Base-by-base conservation (phyloP, 257 asterid species). In the Penstemon eatonii region DNA sequence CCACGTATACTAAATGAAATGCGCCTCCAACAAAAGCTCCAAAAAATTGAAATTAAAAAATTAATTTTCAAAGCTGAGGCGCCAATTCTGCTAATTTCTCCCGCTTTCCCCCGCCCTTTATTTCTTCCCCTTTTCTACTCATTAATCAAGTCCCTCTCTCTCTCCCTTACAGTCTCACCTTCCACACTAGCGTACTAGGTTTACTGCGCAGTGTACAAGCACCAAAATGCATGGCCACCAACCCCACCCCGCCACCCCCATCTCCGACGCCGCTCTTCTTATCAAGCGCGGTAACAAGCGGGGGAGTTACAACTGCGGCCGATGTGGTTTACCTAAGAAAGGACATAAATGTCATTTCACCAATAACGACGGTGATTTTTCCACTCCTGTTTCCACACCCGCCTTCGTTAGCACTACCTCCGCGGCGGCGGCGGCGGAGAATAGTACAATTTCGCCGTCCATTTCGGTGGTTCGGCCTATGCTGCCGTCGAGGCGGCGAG, bases 221-320 rank as follows among this genome's bases (percentile, higher is more conserved):
- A 36, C 70, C 44, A 62, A 67, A 45, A 93, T 87, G 97, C 82
- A 80, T 68, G 79, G 79, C 76, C 89, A 83, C 76, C 87, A 43
- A 40, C 92, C 91, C 57, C 96, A 91, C 68, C 96, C 99, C 50
- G 81, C 86, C 70, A 82, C 95, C 56, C 91, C 96, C 12, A 58
- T 79, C 71, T 73, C 92, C 75, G 96, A 83, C 66, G 82, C 83
- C 15, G 81, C 80, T 6, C 56, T 73, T 55, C 72, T 76, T 12
- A 68, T 68, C 19, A 81, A 84, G 76, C 76, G 81, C 60, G 92
- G 91, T 71, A 89, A 85, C 52, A 89, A 74, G 72, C 80, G 97
- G 4, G 99, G 99, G 2, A 81, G 40, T 76, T 94, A 94, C 75
- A 91, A 75, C 86, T 94, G 99, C 19, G 96, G 99, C 41, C 89